Evolutionary conservation across 805 yeast genomes (phyloP).

Genomic region (Wickerhamiella siamensis): DNA sequence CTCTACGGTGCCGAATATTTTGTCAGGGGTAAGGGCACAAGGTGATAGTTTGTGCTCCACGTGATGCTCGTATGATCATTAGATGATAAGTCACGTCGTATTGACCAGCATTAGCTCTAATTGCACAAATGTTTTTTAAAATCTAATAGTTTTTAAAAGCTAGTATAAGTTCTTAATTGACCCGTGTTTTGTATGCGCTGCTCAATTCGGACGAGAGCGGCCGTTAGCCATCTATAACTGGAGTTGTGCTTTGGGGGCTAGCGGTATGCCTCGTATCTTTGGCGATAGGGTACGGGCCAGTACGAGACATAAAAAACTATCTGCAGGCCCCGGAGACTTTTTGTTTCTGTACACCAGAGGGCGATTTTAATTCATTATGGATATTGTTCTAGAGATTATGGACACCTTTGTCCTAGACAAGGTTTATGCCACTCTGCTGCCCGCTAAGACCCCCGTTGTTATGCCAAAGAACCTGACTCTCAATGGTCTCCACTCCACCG

Average conservation of each 20-base stretch:
- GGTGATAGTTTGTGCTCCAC: not conserved
- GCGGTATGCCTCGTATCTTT: not conserved
- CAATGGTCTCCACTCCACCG: not conserved
- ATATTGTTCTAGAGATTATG: conserved; percentile 67
- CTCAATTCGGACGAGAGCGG: too few relatives aligned
- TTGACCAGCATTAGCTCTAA: too few relatives aligned
- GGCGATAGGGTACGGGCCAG: not conserved
- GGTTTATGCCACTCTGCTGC: conserved; percentile 55
- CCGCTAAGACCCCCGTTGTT: conserved; percentile 21
- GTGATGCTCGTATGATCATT: not conserved
- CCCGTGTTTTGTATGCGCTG: too few relatives aligned
- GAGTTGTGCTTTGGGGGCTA: too few relatives aligned
- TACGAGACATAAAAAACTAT: not conserved
- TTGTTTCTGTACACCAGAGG: not conserved
- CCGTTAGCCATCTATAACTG: too few relatives aligned
- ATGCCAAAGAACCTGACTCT: conserved; percentile 4
- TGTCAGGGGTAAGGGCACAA: not conserved
- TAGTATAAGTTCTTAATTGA: too few relatives aligned
- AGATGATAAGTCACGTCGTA: not conserved
- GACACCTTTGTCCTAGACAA: conserved; percentile 67
- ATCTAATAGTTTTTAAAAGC: too few relatives aligned
- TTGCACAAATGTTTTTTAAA: too few relatives aligned
- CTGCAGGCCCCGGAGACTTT: not conserved
- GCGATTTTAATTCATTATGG: conserved; percentile 47
- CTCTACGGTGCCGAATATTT: too few relatives aligned